Evolutionary conservation across 495 filamentous ascomycete species (phyloP).

Genomic region (Neurospora sp.): DNA sequence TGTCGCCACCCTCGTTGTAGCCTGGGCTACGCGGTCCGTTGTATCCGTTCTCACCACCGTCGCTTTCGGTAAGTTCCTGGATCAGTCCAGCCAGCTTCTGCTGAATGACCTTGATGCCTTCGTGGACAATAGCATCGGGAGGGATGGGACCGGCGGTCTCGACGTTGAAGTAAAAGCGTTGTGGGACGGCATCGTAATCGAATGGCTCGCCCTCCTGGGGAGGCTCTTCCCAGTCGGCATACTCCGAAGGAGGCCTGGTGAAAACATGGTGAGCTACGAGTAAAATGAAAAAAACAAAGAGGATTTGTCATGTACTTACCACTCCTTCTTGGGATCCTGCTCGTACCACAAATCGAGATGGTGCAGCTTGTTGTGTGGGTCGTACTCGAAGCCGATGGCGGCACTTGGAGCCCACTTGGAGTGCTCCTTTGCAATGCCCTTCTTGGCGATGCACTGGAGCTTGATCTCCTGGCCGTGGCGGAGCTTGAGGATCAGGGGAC

Average conservation of each 20-base stretch:
- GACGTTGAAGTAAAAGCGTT: conserved; percentile 82
- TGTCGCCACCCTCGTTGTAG: conserved; percentile 46
- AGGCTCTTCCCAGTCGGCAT: conserved; percentile 78
- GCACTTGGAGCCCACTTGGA: conserved; percentile 91
- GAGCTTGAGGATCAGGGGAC: conserved; percentile 78
- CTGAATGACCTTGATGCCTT: conserved; percentile 83
- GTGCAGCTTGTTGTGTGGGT: conserved; percentile 84
- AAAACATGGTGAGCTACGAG: background rate
- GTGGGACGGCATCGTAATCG: conserved; percentile 79
- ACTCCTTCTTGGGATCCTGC: conserved; percentile 71
- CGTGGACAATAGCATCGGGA: conserved; percentile 75
- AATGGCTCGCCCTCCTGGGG: conserved; percentile 73
- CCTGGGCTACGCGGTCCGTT: conserved; percentile 52
- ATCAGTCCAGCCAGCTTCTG: conserved; percentile 83
- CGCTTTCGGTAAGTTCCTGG: conserved; percentile 52
- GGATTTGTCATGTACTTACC: conserved; percentile 47
- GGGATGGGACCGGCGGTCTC: conserved; percentile 81
- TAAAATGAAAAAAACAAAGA: background rate
- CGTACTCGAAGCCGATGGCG: conserved; percentile 95
- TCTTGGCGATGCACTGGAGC: conserved; percentile 88
- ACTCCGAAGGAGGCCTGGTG: conserved; percentile 72
- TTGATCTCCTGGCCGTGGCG: conserved; percentile 78
- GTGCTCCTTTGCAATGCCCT: conserved; percentile 97
- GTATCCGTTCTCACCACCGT: conserved; percentile 43
- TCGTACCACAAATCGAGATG: conserved; percentile 95